Evolutionary conservation across 495 filamentous ascomycete genomes (phyloP).

Genomic region (Podospora pseudoanserina): DNA sequence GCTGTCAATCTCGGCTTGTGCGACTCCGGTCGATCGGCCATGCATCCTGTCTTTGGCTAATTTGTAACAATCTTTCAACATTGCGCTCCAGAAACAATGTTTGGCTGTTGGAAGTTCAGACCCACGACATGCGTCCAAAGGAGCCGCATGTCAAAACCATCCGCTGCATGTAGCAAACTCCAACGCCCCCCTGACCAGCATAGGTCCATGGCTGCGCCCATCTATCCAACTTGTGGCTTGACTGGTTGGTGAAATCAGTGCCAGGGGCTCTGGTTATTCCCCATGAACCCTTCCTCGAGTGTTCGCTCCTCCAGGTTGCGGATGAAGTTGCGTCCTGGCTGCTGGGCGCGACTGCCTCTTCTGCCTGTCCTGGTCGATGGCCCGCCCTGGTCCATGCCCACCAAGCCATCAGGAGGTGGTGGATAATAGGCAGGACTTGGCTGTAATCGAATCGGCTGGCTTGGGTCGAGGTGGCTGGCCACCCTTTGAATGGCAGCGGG

Average conservation of each 20-base stretch:
- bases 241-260: slow-evolving; percentile 36
- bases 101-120: background rate
- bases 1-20: background rate
- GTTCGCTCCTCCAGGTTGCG: slow-evolving; percentile 90
- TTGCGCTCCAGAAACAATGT: background rate
- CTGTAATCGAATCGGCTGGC: slow-evolving; percentile 87
- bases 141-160: background rate
- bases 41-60: background rate
- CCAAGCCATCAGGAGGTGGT: slow-evolving; percentile 82
- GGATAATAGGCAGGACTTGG: slow-evolving; percentile 98
- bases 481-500: slow-evolving; percentile 90
- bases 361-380: slow-evolving; percentile 65
- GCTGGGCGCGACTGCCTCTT: slow-evolving; percentile 69
- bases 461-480: slow-evolving; percentile 95
- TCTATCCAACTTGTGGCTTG: slow-evolving; percentile 11
- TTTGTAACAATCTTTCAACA: background rate
- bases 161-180: background rate
- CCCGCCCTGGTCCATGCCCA: slow-evolving; percentile 37
- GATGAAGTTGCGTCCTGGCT: slow-evolving; percentile 77
- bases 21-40: background rate
- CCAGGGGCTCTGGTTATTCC: slow-evolving; percentile 45
- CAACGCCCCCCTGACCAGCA: background rate
- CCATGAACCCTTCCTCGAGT: slow-evolving; percentile 74
- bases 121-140: background rate
- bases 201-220: background rate